phyloP scores from a whole-genome alignment of 208 protist genomes.

The Acanthamoeba triangularis region DNA sequence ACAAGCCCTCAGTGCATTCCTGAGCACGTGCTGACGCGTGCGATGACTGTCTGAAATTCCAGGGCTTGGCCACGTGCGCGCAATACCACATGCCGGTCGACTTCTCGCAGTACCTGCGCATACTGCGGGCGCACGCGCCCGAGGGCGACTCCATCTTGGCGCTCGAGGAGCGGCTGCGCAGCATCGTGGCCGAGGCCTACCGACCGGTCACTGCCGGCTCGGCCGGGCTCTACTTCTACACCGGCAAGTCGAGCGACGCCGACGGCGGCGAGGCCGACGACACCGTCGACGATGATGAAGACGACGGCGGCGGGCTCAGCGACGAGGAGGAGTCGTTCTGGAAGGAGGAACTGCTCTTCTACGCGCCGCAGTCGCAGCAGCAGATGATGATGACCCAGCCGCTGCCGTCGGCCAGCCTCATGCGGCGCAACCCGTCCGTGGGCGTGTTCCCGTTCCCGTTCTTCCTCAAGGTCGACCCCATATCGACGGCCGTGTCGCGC shows the following conservation, averaged over 20 bases:
- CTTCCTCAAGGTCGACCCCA: conserved; percentile 68
- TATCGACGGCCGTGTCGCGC: neutral
- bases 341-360: conserved; percentile 75
- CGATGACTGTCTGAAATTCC: neutral
- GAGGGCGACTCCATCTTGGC: neutral
- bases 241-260: neutral
- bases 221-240: conserved; percentile 25
- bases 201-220: conserved; percentile 3
- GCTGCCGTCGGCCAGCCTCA: conserved; percentile 3
- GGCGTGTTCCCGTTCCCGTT: conserved; percentile 70
- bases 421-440: neutral
- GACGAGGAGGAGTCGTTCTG: conserved; percentile 73
- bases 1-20: neutral
- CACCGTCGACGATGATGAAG: conserved; percentile 52
- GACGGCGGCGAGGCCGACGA: conserved; percentile 19
- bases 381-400: conserved; percentile 30
- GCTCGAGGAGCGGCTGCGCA: conserved; percentile 30
- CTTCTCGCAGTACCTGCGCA: conserved; percentile 45
- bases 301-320: neutral
- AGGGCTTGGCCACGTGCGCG: neutral
- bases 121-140: conserved; percentile 22
- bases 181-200: conserved; percentile 21
- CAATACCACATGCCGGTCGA: conserved; percentile 23
- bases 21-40: neutral
- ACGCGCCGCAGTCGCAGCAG: conserved; percentile 34